Base-by-base conservation (phyloP, 306 rosid species). In the Oemleria cerasiformis region DNA sequence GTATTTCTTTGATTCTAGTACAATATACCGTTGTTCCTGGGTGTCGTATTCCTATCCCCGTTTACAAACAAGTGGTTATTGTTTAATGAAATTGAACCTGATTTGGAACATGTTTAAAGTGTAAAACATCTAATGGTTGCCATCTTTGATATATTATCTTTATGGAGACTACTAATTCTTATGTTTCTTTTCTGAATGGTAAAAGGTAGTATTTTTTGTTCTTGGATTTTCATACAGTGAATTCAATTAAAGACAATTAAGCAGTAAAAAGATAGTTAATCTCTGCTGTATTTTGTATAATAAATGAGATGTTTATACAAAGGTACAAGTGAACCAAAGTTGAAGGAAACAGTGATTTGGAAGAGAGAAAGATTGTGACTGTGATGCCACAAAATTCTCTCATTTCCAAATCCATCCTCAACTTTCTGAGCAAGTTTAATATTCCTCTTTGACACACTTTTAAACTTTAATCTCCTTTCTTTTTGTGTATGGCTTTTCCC, bases 351-450 rank as follows among this genome's bases (percentile, higher is more conserved):
- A 40, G 48, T 59, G 25, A 16, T 41, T 15, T 47, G 50, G 62
- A 56, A 65, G 48, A 74, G 34, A 11, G 9, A 25, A 38, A 57
- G 36, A 30, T 30, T 30, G 36, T 30, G 36, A 30, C 36, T 30
- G 36, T 30, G 36, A 30, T 30, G 36, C 36, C 36, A 30, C 36
- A 30, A 30, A 30, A 30, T 30, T 30, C 36, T 30, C 14, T 16
- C 12, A 51, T 51, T 68, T 39, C 62, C 10, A 55, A 25, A 39
- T 82, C 65, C 65, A 47, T 66, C 68, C 58, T 58, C 42, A 48
- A 54, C 51, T 66, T 72, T 84, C 38, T 56, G 21, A 44, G n/a
- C 63, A 47, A 30, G 60, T 63, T 81, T 34, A 50, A 58, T 65
- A 21, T 59, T 72, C 62, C 57, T 68, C 67, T 71, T 71, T 75